Percentiles rank a stretch among this genome's conserved stretches.
phyloP scores from a whole-genome alignment of 352 stramenopile species.

The Globisporangium cederbergense region DNA sequence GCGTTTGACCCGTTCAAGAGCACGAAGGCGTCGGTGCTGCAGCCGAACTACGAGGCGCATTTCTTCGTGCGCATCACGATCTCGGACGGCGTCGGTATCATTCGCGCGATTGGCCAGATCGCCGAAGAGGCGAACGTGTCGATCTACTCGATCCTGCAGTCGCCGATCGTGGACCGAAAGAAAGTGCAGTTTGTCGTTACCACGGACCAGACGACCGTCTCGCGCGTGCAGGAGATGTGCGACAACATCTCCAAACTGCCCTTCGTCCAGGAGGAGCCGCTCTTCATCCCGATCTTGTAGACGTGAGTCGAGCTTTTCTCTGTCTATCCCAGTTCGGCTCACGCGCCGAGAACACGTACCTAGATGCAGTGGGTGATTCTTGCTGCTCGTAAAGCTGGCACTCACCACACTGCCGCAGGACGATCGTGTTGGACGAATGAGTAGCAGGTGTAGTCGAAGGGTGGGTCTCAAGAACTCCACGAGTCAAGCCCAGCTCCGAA shows the following conservation, averaged over 20 bases:
- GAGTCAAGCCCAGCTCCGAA: not conserved
- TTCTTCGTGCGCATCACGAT: constrained; percentile 97
- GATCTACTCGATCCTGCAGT: constrained; percentile 97
- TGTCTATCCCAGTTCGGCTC: not conserved
- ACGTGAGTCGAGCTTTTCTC: not conserved
- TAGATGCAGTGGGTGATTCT: not conserved
- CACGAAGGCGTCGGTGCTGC: constrained; percentile 51
- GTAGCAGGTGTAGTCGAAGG: not conserved
- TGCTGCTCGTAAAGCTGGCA: not conserved
- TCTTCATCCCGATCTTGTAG: constrained; percentile 74
- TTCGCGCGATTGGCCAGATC: constrained; percentile 91
- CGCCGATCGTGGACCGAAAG: constrained; percentile 89
- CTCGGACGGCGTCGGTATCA: constrained; percentile 92
- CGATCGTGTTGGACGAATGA: not conserved
- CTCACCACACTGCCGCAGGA: too few species aligned
- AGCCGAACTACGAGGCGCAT: constrained; percentile 89
- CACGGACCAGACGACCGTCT: constrained; percentile 90
- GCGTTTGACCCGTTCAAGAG: constrained; percentile 86
- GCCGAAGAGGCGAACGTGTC: constrained; percentile 94
- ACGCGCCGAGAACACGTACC: not conserved
- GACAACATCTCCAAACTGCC: constrained; percentile 85
- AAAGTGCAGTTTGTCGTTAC: constrained; percentile 96
- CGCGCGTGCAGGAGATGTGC: constrained; percentile 86
- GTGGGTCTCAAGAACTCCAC: not conserved
- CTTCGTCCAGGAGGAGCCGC: constrained; percentile 82